These are phyloP conservation scores for Phytophthora vignae DNA, from an alignment of 352 stramenopile species.

Conservation along the genomic window DNA sequence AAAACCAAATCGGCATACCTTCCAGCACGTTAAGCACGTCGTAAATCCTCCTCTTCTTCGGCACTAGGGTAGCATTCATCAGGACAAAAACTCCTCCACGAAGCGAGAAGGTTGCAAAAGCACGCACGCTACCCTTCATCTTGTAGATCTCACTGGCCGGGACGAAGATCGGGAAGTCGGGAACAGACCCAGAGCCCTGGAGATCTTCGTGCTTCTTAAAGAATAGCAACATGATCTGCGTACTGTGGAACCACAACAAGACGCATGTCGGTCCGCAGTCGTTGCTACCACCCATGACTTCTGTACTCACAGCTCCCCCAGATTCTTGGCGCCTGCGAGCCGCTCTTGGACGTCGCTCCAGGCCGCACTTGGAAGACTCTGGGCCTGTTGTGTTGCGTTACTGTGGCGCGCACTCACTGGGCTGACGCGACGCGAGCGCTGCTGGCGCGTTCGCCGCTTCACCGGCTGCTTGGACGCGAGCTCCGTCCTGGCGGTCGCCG, in stretches of 20 bases:
- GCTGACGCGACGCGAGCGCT: slow-evolving; percentile 19
- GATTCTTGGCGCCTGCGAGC: slow-evolving; percentile 49
- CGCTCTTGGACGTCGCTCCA: slow-evolving; percentile 50
- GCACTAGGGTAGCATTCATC: slow-evolving; percentile 45
- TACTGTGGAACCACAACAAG: slow-evolving; percentile 36
- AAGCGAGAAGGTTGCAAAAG: slow-evolving; percentile 7
- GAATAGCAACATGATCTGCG: slow-evolving; percentile 60
- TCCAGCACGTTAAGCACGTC: slow-evolving; percentile 83
- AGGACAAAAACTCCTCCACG: slow-evolving; percentile 6
- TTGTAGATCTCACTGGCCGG: slow-evolving; percentile 69
- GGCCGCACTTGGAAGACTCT: slow-evolving; percentile 30
- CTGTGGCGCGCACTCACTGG: slow-evolving; percentile 1
- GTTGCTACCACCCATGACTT: not conserved
- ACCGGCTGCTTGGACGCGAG: slow-evolving; percentile 17
- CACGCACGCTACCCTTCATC: slow-evolving; percentile 62
- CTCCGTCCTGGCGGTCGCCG: slow-evolving; percentile 28
- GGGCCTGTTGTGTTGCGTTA: not conserved
- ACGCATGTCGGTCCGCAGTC: slow-evolving; percentile 5
- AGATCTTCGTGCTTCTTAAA: slow-evolving; percentile 68
- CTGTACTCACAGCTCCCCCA: slow-evolving; percentile 56
- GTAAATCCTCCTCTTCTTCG: slow-evolving; percentile 76
- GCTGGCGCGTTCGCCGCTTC: slow-evolving; percentile 35
- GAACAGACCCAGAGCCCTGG: slow-evolving; percentile 20
- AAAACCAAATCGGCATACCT: slow-evolving; percentile 45
- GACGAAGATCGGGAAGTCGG: slow-evolving; percentile 56